Base-by-base conservation (phyloP, 306 rosid genomes). In the Ziziphus jujuba region DNA sequence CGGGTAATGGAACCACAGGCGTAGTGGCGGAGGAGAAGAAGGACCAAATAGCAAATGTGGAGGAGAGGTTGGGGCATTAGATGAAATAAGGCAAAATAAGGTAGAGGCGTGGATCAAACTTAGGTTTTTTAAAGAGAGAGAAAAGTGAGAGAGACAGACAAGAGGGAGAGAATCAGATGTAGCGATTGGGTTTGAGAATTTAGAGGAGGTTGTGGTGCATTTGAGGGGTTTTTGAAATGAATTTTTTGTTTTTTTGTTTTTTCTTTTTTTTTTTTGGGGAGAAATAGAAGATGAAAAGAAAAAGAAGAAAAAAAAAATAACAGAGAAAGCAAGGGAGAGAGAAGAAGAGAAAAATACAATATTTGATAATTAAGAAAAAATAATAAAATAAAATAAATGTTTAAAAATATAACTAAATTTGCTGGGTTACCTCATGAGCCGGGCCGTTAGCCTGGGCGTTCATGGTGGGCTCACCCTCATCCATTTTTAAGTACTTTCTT, bases 21-120 rank as follows among this genome's bases (percentile, higher is more conserved):
- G 45, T 61, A 72, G 71, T 14, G 75, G 70, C 61, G 80, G 31
- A 56, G 67, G 16, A 56, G 64, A 48, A 38, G 59, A 52, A 56
- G 49, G 58, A 22, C 51, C 60, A 58, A 55, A 38, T 55, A 64
- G 73, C 50, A 71, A 77, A 82, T 71, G 78, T 50, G 74, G 73
- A 69, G 60, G 47, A 50, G 50, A 61, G 62, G 65, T 17, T 52
- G 67, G 73, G 72, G 79, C 72, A 80, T 69, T 64, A 44, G 77
- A 72, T 76, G 66, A 55, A 15, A 64, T 35, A 72, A 63, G 49
- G 7, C 5, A 73, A 71, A n/a, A 38, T 35, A 73, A 44, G 74
- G 61, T 63, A 49, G 73, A 82, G 81, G 66, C 19, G 77, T 11
- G 62, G 91, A 88, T 91, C 84, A 84, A 76, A 80, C 67, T 64